phyloP scores from a whole-genome alignment of 345 rosid genomes.

The Rhodamnia rubescens region DNA sequence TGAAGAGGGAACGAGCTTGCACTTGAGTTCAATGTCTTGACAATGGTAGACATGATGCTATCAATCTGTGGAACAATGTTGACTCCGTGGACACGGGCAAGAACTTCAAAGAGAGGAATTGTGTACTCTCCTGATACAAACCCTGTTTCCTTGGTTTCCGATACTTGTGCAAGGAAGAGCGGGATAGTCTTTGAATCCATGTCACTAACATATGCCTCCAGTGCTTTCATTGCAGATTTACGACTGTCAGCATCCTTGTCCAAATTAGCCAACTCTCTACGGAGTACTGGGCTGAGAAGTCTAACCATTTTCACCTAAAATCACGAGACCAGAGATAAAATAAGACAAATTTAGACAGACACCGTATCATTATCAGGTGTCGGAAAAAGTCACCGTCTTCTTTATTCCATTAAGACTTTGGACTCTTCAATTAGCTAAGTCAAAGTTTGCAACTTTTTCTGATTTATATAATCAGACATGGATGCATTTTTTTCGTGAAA shows the following conservation, averaged over 20 bases:
- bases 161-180: slow-evolving; percentile 68
- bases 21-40: slow-evolving; percentile 75
- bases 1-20: slow-evolving; percentile 91
- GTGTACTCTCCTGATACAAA: slow-evolving; percentile 66
- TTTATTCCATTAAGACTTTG: not conserved
- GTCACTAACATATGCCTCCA: slow-evolving; percentile 68
- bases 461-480: not conserved
- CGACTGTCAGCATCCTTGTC: slow-evolving; percentile 68
- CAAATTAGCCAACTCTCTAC: slow-evolving; percentile 63
- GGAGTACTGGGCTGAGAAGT: slow-evolving; percentile 47
- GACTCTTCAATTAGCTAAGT: not conserved
- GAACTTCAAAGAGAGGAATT: slow-evolving; percentile 83
- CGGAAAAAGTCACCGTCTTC: not conserved
- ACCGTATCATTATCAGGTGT: not conserved
- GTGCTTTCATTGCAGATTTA: slow-evolving; percentile 73
- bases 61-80: slow-evolving; percentile 80
- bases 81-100: slow-evolving; percentile 87
- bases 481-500: not conserved
- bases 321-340: not conserved
- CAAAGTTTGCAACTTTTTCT: not conserved
- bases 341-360: not conserved
- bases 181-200: slow-evolving; percentile 79
- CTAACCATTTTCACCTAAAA: not conserved
- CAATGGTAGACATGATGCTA: slow-evolving; percentile 65
- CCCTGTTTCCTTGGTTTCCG: slow-evolving; percentile 79